These are phyloP conservation scores for Mortierella claussenii DNA, from an alignment of 192 early-diverging fungal species.

Conservation along the genomic window DNA sequence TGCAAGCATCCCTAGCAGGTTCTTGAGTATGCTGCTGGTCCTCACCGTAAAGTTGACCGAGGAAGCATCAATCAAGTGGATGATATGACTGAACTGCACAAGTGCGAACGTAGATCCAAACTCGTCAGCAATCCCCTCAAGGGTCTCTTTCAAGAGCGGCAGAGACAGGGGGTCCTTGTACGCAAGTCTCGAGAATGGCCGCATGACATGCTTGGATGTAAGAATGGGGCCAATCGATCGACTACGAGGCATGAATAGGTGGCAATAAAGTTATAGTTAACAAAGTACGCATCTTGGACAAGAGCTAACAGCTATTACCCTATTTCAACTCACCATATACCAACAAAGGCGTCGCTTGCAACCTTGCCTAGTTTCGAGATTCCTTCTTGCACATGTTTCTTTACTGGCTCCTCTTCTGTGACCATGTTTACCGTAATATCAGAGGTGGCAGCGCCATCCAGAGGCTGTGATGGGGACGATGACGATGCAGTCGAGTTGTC, in stretches of 20 bases:
- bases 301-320: no score
- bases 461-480: background rate
- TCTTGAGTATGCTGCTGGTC: slow-evolving; percentile 40
- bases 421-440: background rate
- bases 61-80: slow-evolving; percentile 55
- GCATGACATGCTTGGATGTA: slow-evolving; percentile 67
- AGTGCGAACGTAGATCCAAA: slow-evolving; percentile 70
- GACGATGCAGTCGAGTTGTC: slow-evolving; percentile 34
- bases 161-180: slow-evolving; percentile 56
- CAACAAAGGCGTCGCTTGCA: slow-evolving; percentile 59
- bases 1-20: slow-evolving; percentile 35
- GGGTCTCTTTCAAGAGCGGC: slow-evolving; percentile 48
- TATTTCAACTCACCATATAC: slow-evolving; percentile 62
- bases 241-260: no score
- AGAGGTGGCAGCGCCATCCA: background rate
- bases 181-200: slow-evolving; percentile 61
- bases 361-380: slow-evolving; percentile 38
- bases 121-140: slow-evolving; percentile 54
- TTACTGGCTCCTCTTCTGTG: slow-evolving; percentile 9
- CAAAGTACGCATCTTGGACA: no score
- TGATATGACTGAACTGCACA: slow-evolving; percentile 64
- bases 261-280: no score
- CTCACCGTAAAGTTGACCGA: slow-evolving; percentile 19
- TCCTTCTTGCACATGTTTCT: slow-evolving; percentile 5
- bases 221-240: slow-evolving; percentile 63